A percentile compares a stretch with the other conserved stretches of the same genome.
phyloP scores from a whole-genome alignment of 768 basidiomycete genomes.

The Podaxis sp. region DNA sequence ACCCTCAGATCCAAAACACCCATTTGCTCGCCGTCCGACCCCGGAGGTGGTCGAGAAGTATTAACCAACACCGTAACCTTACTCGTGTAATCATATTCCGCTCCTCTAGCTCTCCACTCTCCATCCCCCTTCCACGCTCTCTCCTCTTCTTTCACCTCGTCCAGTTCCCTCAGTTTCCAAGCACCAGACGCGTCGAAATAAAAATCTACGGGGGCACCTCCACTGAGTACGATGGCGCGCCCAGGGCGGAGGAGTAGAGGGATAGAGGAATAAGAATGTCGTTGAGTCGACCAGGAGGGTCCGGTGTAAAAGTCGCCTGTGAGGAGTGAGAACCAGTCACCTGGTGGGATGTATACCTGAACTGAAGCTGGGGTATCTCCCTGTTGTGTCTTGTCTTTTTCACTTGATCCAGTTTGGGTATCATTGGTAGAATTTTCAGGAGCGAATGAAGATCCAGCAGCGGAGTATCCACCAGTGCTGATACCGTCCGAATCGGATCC shows the following conservation, averaged over 20 bases:
- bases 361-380: constrained; percentile 9
- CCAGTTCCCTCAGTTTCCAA: background rate
- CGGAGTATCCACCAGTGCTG: constrained; percentile 15
- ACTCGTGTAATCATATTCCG: constrained; percentile 6
- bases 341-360: constrained; percentile 29
- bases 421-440: background rate
- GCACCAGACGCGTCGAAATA: constrained; percentile 1
- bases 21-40: background rate
- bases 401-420: background rate
- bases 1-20: background rate
- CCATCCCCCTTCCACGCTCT: background rate
- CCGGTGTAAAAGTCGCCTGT: constrained; percentile 27
- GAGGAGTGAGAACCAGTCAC: constrained; percentile 29
- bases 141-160: background rate
- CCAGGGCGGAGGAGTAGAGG: constrained; percentile 29
- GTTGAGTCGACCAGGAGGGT: constrained; percentile 26
- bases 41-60: background rate
- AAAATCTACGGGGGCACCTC: background rate
- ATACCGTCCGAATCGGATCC: constrained; percentile 4
- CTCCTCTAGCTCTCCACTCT: background rate
- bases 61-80: constrained; percentile 7
- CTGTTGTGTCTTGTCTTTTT: background rate
- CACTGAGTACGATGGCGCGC: constrained; percentile 22
- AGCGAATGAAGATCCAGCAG: background rate
- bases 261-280: constrained; percentile 26